These are phyloP conservation scores for Triglochin maritima DNA, from an alignment of 106 monocot species.

Conservation along the genomic window DNA sequence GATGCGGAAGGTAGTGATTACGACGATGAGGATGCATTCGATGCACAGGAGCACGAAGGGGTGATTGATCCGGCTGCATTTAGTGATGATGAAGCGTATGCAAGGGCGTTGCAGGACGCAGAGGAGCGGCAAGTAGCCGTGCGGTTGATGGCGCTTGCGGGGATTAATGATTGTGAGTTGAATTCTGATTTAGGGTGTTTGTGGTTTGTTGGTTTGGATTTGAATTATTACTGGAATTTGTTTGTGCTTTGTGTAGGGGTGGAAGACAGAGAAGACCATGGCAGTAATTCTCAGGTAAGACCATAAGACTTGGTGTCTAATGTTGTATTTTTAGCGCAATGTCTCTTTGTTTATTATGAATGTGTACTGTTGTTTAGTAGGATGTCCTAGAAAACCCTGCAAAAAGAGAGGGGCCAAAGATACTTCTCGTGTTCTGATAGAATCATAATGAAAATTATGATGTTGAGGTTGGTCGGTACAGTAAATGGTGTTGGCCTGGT, in stretches of 20 bases:
- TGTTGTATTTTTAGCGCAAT: too few relatives aligned
- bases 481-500: too few relatives aligned
- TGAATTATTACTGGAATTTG: neutral
- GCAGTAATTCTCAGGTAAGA: constrained; percentile 36
- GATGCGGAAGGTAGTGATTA: constrained; percentile 53
- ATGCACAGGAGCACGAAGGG: constrained; percentile 29
- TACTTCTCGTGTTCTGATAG: too few relatives aligned
- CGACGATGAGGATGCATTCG: constrained; percentile 74
- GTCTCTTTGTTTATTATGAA: too few relatives aligned
- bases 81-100: constrained; percentile 73
- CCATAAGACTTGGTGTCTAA: neutral
- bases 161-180: constrained; percentile 63
- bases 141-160: constrained; percentile 68
- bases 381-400: too few relatives aligned
- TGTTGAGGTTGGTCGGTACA: too few relatives aligned
- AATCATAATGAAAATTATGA: too few relatives aligned
- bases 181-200: neutral
- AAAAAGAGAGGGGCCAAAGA: too few relatives aligned
- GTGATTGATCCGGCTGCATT: constrained; percentile 52
- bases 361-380: too few relatives aligned
- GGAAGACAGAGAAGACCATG: constrained; percentile 32
- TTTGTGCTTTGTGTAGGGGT: constrained; percentile 12
- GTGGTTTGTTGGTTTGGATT: neutral
- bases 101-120: constrained; percentile 79
- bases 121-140: constrained; percentile 62